These are phyloP conservation scores for Chaetomium olivaceum DNA, from an alignment of 2,329 filamentous ascomycete species.

Conservation along the genomic window DNA sequence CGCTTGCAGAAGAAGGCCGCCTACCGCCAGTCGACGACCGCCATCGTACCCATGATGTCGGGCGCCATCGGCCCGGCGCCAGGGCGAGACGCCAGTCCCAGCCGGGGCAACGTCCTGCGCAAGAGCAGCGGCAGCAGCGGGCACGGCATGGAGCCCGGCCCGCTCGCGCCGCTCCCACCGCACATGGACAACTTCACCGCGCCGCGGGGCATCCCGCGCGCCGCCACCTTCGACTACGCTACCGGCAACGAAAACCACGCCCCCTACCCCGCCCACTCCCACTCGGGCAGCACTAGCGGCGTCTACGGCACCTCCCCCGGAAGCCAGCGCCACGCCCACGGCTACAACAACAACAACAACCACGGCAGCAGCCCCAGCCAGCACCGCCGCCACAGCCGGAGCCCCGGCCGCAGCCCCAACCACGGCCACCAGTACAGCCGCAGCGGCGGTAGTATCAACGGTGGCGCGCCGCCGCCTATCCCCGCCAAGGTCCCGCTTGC, in stretches of 20 bases:
- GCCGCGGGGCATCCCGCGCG: constrained; percentile 47
- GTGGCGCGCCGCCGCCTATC: constrained; percentile 53
- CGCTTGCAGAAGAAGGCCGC: constrained; percentile 64
- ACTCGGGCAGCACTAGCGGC: neutral
- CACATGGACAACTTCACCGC: constrained; percentile 52
- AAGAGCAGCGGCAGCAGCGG: constrained; percentile 17
- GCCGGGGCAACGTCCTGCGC: neutral
- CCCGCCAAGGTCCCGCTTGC: constrained; percentile 69
- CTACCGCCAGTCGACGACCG: constrained; percentile 42
- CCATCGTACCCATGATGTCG: constrained; percentile 41
- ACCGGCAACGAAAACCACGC: constrained; percentile 46
- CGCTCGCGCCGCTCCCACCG: constrained; percentile 37
- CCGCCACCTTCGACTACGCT: constrained; percentile 54
- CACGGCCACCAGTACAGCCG: constrained; percentile 20
- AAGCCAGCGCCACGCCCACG: constrained; percentile 24
- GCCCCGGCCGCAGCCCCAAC: neutral
- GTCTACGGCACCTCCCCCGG: constrained; percentile 33
- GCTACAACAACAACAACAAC: constrained; percentile 25
- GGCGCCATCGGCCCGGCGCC: constrained; percentile 40
- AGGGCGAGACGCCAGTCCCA: constrained; percentile 27
- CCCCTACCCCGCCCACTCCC: constrained; percentile 21
- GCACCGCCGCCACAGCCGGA: constrained; percentile 16
- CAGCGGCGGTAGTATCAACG: constrained; percentile 28
- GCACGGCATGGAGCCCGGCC: neutral
- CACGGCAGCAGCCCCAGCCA: neutral